phyloP scores from a whole-genome alignment of 106 monocot genomes.

The Dendrobium nobile region DNA sequence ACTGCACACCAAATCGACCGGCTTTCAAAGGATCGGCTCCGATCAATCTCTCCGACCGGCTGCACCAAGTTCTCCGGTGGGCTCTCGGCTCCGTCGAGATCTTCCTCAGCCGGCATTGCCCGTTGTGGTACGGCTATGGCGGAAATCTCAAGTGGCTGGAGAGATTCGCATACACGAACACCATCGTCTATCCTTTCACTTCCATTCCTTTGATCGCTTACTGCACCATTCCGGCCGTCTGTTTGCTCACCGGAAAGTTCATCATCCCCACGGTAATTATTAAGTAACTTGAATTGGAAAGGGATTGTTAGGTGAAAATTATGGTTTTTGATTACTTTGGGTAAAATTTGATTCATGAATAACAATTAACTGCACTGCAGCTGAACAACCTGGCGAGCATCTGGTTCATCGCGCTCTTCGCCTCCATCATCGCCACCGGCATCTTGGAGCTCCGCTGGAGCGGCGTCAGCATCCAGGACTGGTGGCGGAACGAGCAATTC shows the following conservation, averaged over 20 bases:
- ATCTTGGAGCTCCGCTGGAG: slow-evolving; percentile 90
- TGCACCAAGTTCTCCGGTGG: slow-evolving; percentile 92
- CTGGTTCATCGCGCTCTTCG: slow-evolving; percentile 91
- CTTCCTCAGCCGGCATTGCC: slow-evolving; percentile 91
- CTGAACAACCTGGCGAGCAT: slow-evolving; percentile 68
- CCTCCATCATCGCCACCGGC: slow-evolving; percentile 89
- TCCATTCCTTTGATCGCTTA: slow-evolving; percentile 85
- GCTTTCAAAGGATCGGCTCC: slow-evolving; percentile 95
- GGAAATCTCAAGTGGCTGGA: slow-evolving; percentile 84
- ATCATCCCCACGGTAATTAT: slow-evolving; percentile 76
- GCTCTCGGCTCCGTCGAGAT: slow-evolving; percentile 96
- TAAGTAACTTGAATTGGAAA: too few relatives aligned
- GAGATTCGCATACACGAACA: slow-evolving; percentile 83
- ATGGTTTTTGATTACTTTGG: too few relatives aligned
- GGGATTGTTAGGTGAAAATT: too few relatives aligned
- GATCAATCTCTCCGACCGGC: slow-evolving; percentile 78
- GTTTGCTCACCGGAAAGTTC: slow-evolving; percentile 92
- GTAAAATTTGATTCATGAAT: too few relatives aligned
- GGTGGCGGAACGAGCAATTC: slow-evolving; percentile 99
- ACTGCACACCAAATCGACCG: slow-evolving; percentile 67
- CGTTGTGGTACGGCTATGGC: slow-evolving; percentile 87
- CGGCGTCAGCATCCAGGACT: slow-evolving; percentile 85
- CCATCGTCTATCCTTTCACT: slow-evolving; percentile 94
- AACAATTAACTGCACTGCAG: slow-evolving; percentile 17
- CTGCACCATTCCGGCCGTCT: slow-evolving; percentile 88